Evolutionary conservation across 2,329 filamentous ascomycete species (phyloP).

Genomic region (Arthrobotrys sphaeroides): DNA sequence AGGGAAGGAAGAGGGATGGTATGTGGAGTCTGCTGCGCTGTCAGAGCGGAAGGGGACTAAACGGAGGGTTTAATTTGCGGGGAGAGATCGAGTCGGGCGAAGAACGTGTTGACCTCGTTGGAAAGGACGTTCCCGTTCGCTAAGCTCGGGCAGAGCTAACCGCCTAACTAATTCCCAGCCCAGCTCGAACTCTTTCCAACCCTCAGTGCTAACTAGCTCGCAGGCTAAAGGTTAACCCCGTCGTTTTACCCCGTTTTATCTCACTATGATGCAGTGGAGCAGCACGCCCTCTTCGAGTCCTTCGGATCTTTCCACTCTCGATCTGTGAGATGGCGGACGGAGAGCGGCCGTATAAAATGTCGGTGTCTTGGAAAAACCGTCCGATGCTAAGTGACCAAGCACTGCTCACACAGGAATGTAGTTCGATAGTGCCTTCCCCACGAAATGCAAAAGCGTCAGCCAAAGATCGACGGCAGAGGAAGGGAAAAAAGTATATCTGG

Average conservation of each 20-base stretch:
- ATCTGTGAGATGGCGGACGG: constrained; percentile 8
- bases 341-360: constrained; percentile 8
- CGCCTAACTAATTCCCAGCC: constrained; percentile 10
- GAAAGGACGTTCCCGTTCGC: constrained; percentile 51
- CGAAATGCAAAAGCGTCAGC: constrained; percentile 42
- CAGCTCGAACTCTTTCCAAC: not conserved
- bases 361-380: constrained; percentile 28
- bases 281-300: constrained; percentile 2
- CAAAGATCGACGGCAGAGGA: constrained; percentile 14
- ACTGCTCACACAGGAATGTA: constrained; percentile 9
- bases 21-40: constrained; percentile 4
- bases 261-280: constrained; percentile 15
- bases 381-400: not conserved
- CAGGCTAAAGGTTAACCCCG: constrained; percentile 24
- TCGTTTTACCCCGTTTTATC: constrained; percentile 20
- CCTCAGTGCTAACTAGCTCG: not conserved
- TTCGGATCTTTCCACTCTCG: constrained; percentile 16
- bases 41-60: not conserved
- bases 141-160: constrained; percentile 25
- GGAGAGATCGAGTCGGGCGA: not conserved
- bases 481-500: constrained; percentile 4
- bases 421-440: constrained; percentile 45
- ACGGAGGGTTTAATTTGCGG: not conserved
- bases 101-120: constrained; percentile 52
- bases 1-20: constrained; percentile 1